phyloP scores from a whole-genome alignment of 2,329 filamentous ascomycete genomes.

The Rutstroemia sp. region DNA sequence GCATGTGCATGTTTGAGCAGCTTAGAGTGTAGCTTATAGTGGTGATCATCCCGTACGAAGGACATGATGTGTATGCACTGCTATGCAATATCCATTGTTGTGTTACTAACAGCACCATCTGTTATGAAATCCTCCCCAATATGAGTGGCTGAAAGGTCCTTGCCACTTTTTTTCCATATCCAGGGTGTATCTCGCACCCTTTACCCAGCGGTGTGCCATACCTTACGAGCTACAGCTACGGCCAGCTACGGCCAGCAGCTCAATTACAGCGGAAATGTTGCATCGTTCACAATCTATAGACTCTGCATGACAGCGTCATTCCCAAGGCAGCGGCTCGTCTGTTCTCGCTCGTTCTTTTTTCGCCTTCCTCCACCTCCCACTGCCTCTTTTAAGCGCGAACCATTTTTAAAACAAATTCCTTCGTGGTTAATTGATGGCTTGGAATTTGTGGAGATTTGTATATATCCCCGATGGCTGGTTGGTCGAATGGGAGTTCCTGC shows the following conservation, averaged over 20 bases:
- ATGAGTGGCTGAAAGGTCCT: neutral
- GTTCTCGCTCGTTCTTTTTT: too few relatives aligned
- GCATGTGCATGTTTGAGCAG: neutral
- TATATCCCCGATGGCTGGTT: neutral
- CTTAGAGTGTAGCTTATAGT: neutral
- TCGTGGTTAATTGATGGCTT: neutral
- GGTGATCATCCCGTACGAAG: too few relatives aligned
- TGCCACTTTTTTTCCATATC: too few relatives aligned
- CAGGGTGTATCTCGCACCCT: neutral
- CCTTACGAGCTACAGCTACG: too few relatives aligned
- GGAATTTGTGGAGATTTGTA: constrained; percentile 4
- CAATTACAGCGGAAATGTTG: neutral
- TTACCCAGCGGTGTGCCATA: constrained; percentile 2
- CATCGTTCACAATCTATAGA: constrained; percentile 1
- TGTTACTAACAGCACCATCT: neutral
- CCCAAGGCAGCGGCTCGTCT: constrained; percentile 7
- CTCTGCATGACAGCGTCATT: constrained; percentile 6
- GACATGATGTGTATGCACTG: neutral
- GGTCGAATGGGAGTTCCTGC: neutral
- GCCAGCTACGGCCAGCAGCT: too few relatives aligned
- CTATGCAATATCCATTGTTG: neutral
- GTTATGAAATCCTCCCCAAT: neutral
- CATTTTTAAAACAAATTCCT: neutral
- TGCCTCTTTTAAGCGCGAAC: constrained; percentile 3
- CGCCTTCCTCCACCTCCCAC: too few relatives aligned